Evolutionary conservation across 2,329 filamentous ascomycete species (phyloP), one percentile per base, ranked within the genome.

Genomic region (Ophiostoma sp.): DNA sequence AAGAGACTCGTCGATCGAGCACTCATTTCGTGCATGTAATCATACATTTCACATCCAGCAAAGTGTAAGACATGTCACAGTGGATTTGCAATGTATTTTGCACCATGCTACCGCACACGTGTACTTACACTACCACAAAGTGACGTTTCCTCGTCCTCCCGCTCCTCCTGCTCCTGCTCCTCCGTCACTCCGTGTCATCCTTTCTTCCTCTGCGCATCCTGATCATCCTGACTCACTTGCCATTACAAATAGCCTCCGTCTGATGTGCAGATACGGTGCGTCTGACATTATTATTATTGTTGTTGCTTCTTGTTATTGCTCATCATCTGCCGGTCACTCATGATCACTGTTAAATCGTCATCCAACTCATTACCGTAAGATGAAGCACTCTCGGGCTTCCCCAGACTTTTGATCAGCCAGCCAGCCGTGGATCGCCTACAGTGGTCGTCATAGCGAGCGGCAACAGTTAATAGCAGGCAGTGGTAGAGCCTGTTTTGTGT

Each of bases 371-470:
- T 10, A 39, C 36, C 10, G 36, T 39, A 39, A 39, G 36, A 11
- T 39, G 36, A 39, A 39, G 1, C 10, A n/a, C 44, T 48, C 44
- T 3, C 44, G 44, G 52, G 52, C 52, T 57, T 57, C 23, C 52
- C 52, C 52, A 57, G 52, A 23, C 7, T 57, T 57, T 57, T 27
- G n/a, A 20, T 48, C 44, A 20, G 44, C 11, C 52, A 20, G 44
- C 11, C 52, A 27, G n/a, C 52, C 52, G 17, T 57, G 23, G 10
- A 57, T 27, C 52, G 52, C 27, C 52, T 10, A 27, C 52, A 31
- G n/a, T 57, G 52, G 52, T 31, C 52, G 52, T 57, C 52, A 57
- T 57, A 57, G 52, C 23, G 23, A 57, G 11, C 52, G 52, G 52
- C 52, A 57, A 27, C n/a, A 23, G 52, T 57, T 57, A 57, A 13